These are phyloP conservation scores for Arachnomyces sp. DNA, from an alignment of 2,329 filamentous ascomycete genomes.

Conservation along the genomic window DNA sequence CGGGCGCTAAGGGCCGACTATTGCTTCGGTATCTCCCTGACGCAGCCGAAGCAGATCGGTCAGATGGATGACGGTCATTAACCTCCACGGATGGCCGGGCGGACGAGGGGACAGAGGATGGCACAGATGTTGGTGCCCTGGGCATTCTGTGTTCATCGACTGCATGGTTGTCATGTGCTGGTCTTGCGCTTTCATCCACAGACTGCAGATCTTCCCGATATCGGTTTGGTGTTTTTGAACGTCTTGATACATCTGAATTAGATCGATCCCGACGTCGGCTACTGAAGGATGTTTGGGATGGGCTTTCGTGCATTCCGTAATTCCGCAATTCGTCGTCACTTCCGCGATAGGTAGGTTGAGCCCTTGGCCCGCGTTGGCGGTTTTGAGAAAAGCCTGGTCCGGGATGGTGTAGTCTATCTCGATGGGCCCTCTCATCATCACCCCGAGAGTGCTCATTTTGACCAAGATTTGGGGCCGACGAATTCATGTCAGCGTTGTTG, in stretches of 20 bases:
- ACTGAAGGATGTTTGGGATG: slow-evolving; percentile 32
- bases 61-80: slow-evolving; percentile 20
- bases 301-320: slow-evolving; percentile 23
- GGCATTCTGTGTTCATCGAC: slow-evolving; percentile 20
- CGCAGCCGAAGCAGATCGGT: slow-evolving; percentile 31
- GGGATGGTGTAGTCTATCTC: slow-evolving; percentile 29
- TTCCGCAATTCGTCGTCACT: slow-evolving; percentile 30
- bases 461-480: slow-evolving; percentile 28
- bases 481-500: slow-evolving; percentile 19
- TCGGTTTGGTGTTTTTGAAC: slow-evolving; percentile 46
- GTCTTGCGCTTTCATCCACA: slow-evolving; percentile 39
- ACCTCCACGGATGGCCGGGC: slow-evolving; percentile 31
- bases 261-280: slow-evolving; percentile 44
- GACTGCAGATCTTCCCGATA: slow-evolving; percentile 47
- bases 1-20: slow-evolving; percentile 24
- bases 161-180: slow-evolving; percentile 20
- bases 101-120: slow-evolving; percentile 27
- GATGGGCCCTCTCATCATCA: slow-evolving; percentile 26
- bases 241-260: slow-evolving; percentile 45
- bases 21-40: slow-evolving; percentile 33
- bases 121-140: slow-evolving; percentile 19
- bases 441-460: slow-evolving; percentile 30
- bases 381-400: slow-evolving; percentile 16
- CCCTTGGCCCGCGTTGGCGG: slow-evolving; percentile 7
- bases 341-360: slow-evolving; percentile 12